phyloP scores from a whole-genome alignment of 257 asterid species.

The Solanum virginianum region DNA sequence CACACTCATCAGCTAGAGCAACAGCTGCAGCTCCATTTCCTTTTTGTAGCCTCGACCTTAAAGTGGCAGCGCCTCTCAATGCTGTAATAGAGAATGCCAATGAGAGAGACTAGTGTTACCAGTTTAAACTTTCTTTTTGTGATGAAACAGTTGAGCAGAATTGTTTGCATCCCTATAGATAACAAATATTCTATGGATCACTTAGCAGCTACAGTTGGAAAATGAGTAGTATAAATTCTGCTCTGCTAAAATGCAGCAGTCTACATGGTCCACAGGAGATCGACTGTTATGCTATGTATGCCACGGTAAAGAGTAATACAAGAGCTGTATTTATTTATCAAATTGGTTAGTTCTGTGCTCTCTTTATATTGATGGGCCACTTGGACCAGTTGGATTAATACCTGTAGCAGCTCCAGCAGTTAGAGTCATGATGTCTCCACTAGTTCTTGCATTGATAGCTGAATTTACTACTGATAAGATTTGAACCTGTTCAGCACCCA shows the following conservation, averaged over 20 bases:
- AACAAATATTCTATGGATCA: neutral
- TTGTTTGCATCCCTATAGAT: neutral
- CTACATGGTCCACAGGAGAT: neutral
- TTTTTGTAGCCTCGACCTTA: slow-evolving; percentile 49
- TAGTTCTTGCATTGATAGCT: slow-evolving; percentile 61
- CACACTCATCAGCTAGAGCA: slow-evolving; percentile 33
- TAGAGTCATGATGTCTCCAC: slow-evolving; percentile 74
- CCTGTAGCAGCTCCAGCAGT: slow-evolving; percentile 97
- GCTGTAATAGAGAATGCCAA: slow-evolving; percentile 29
- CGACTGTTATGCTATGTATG: neutral
- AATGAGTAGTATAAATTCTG: neutral
- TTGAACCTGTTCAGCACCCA: slow-evolving; percentile 76
- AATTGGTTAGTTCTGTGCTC: neutral
- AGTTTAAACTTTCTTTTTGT: neutral
- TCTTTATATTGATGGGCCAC: neutral
- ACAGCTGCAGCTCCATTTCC: slow-evolving; percentile 36
- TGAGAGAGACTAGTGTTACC: neutral
- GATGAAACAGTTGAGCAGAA: neutral
- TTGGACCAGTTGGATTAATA: slow-evolving; percentile 1
- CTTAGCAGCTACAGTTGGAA: neutral
- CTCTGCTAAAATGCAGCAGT: neutral
- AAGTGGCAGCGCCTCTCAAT: slow-evolving; percentile 68
- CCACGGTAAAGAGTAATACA: neutral
- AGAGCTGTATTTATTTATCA: neutral
- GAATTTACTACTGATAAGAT: slow-evolving; percentile 52